Percentiles rank a stretch among this genome's conserved stretches.
Evolutionary conservation across 2,329 filamentous ascomycete species (phyloP).

Genomic region (Nannizziopsis arthrosporioides): DNA sequence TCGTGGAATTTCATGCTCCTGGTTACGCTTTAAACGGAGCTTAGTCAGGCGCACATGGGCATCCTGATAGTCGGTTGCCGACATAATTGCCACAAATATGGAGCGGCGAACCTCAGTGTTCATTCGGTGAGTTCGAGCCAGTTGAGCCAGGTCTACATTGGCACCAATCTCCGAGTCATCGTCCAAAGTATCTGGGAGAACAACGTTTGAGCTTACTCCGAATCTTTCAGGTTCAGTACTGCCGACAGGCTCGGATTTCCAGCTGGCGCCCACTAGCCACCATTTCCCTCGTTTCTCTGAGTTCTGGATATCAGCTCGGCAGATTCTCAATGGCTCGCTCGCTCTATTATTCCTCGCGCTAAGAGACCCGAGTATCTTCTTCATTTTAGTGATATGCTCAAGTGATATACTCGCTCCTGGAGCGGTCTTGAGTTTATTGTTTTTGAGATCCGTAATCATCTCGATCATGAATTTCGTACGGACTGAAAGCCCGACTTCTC

Average conservation of each 20-base stretch:
- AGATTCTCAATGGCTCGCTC: slow-evolving; percentile 69
- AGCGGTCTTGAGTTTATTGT: slow-evolving; percentile 75
- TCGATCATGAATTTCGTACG: slow-evolving; percentile 97
- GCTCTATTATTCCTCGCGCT: slow-evolving; percentile 54
- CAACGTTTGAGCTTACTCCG: slow-evolving; percentile 11
- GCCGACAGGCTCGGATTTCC: slow-evolving; percentile 40
- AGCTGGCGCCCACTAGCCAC: slow-evolving; percentile 98
- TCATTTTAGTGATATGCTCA: slow-evolving; percentile 79
- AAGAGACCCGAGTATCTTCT: slow-evolving; percentile 71
- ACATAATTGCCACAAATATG: slow-evolving; percentile 89
- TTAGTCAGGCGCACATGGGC: slow-evolving; percentile 69
- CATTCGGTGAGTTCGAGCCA: slow-evolving; percentile 74
- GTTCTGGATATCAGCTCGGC: slow-evolving; percentile 68
- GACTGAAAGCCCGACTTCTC: slow-evolving; percentile 62
- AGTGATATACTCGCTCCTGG: slow-evolving; percentile 60
- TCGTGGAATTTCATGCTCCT: slow-evolving; percentile 74
- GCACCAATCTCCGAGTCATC: slow-evolving; percentile 36
- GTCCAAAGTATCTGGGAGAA: slow-evolving; percentile 17
- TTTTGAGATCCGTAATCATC: slow-evolving; percentile 86
- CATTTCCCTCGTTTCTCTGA: slow-evolving; percentile 85
- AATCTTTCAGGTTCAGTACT: slow-evolving; percentile 15
- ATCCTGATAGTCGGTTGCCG: slow-evolving; percentile 70
- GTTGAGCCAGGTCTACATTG: slow-evolving; percentile 53
- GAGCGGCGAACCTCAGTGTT: slow-evolving; percentile 75
- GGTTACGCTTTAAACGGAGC: slow-evolving; percentile 71